Evolutionary conservation across 2,329 filamentous ascomycete species (phyloP), one percentile per base, ranked within the genome.

Genomic region (Hypocreales sp.): DNA sequence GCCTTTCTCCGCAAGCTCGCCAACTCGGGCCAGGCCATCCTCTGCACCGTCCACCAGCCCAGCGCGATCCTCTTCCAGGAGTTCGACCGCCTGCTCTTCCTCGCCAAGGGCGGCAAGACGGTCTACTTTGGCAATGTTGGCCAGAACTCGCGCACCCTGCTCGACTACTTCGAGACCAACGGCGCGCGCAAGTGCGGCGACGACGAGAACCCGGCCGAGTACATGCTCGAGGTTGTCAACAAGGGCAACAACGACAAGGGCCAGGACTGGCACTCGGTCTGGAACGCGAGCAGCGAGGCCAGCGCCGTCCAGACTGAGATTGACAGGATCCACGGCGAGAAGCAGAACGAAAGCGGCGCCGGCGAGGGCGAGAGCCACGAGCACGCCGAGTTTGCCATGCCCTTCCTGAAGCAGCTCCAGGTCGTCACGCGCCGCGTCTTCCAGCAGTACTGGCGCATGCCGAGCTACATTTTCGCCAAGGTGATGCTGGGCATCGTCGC

Each of bases 371-470:
- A 44, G 3, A 17, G 31, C 0, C 31, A 34, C 2, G 34, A 41
- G 48, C 36, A 67, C 37, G 58, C 67, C 7, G 80, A 90, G 49
- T 92, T 92, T 35, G 83, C 84, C 5, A 78, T 80, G 40, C 74
- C 82, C 0, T 79, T 92, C 42, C 33, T 32, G 1, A 41, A 56
- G 1, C 84, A 93, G 44, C 51, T 87, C 1, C 52, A 48, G 23
- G 61, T 72, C 32, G 79, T 82, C 22, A 71, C 69, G 2, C 40
- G 61, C 7, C 72, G 81, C 31, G 70, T 84, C 5, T 84, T 84
- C 51, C 67, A 81, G 42, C 81, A 90, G 45, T 86, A 86, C 60
- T 87, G 81, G 79, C 68, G 81, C 24, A 81, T 72, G 30, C 81
- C 81, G 0, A 61, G 61, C 8, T 90, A 90, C 51, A 72, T 90